Base-by-base conservation (phyloP, 2,329 filamentous ascomycete species). In the Pseudonectria buxi region DNA sequence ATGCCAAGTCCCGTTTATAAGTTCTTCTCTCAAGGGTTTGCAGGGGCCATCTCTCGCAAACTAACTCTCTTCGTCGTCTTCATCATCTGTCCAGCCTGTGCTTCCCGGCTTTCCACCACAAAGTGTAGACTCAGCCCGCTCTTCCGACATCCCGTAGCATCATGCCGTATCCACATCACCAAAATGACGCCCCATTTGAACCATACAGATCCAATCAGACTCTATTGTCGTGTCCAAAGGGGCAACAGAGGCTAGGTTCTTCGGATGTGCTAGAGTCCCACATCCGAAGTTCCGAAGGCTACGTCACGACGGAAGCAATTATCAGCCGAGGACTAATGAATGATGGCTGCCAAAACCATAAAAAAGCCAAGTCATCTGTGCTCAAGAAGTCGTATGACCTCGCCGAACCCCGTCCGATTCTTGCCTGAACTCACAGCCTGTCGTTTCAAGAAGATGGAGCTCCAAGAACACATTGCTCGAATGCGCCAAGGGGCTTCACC, bases 401-500 rank as follows among this genome's bases (percentile, higher is more conserved):
- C n/a, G n/a, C n/a, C n/a, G n/a, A n/a, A n/a, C n/a, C n/a, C n/a
- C n/a, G n/a, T n/a, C n/a, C n/a, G n/a, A n/a, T n/a, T n/a, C n/a
- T n/a, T n/a, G n/a, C n/a, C n/a, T n/a, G n/a, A n/a, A n/a, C n/a
- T n/a, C n/a, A n/a, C n/a, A n/a, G n/a, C n/a, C n/a, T n/a, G n/a
- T n/a, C n/a, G n/a, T n/a, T n/a, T 14, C 24, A 29, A 33, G 44
- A 49, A 36, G 30, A 69, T 67, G 63, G 59, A 66, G n/a, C 51
- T 70, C 35, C 39, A 54, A 34, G 45, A 56, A 12, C 58, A 56
- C 26, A 57, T 67, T 15, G 56, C 63, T 14, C 55, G 60, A 36
- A 58, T 72, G 25, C 61, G 67, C 12, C 56, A 55, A 27, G 68
- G 68, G 32, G 48, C 56, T 28, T 45, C 57, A 7, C 56, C 65